Base-by-base conservation (phyloP, 371 early-diverging fungal species). In the Nematocida sp. region DNA sequence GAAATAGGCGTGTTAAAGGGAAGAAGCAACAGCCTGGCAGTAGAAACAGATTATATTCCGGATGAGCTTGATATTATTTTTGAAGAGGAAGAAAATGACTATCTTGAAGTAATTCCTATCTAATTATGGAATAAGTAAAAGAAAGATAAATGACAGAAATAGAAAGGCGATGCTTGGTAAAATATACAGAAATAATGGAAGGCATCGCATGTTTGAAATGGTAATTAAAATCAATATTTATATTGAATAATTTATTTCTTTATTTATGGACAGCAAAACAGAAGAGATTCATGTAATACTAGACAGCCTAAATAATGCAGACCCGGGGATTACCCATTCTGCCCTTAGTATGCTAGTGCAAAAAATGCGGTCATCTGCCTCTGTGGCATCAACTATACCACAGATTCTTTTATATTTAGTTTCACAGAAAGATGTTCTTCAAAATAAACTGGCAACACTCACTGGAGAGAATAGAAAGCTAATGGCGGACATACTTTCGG, bases 401-500 rank as follows among this genome's bases (percentile, higher is more conserved):
- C 74, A 69, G 61, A 69, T 78, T 4, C 80, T 78, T 58, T 11
- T 70, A 6, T 70, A 70, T 39, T 47, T 78, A 11, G 66, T 78
- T 13, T 78, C 80, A 15, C 70, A 78, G 47, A 78, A 58, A 46
- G 70, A 58, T 23, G 27, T 62, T 20, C 66, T 78, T 9, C 82
- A 67, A 40, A 71, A 78, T n/a, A 42, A 40, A 42, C 54, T 78
- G 56, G 46, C 7, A 23, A 70, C 69, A n/a, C 23, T 87, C 3
- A 4, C 11, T 4, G 80, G 64, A 55, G 71, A 83, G 20, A 73
- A 83, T 15, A 83, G 66, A 62, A 75, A 57, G 64, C 55, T 75
- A 7, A 45, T 86, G 52, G 73, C 74, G 39, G 88, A 88, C 72
- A 73, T 88, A 60, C 54, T 88, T 11, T 82, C 82, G 46, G 83